phyloP scores from a whole-genome alignment of 2,329 filamentous ascomycete species.

The Scedosporium minutisporum region DNA sequence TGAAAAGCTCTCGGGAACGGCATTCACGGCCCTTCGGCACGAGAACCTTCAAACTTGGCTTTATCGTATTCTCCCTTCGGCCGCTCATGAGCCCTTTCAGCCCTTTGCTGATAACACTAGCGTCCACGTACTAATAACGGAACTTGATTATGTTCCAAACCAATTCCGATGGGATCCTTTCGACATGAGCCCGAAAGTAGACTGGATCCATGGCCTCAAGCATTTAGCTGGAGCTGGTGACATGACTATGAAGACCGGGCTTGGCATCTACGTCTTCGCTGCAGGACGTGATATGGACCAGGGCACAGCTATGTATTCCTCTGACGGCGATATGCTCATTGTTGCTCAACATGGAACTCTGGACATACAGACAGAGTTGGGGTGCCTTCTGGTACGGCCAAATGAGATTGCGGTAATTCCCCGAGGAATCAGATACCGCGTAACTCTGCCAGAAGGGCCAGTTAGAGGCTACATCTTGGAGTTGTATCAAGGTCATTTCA shows the following conservation, averaged over 20 bases:
- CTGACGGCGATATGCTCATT: conserved; percentile 65
- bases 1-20: conserved; percentile 66
- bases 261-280: conserved; percentile 69
- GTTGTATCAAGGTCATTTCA: conserved; percentile 57
- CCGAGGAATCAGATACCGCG: conserved; percentile 58
- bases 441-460: conserved; percentile 47
- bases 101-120: conserved; percentile 23
- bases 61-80: conserved; percentile 59
- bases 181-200: conserved; percentile 44
- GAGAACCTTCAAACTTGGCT: conserved; percentile 65
- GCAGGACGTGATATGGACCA: conserved; percentile 63
- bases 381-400: conserved; percentile 58
- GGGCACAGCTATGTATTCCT: conserved; percentile 66
- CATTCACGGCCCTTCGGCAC: conserved; percentile 60
- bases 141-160: conserved; percentile 67
- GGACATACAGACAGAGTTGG: conserved; percentile 65
- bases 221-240: conserved; percentile 70
- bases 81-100: conserved; percentile 48
- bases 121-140: conserved; percentile 17
- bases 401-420: conserved; percentile 66
- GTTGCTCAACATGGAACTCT: conserved; percentile 61
- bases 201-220: conserved; percentile 47
- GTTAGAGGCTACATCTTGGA: conserved; percentile 62
- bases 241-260: conserved; percentile 61
- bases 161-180: conserved; percentile 74